Evolutionary conservation across 129 eudicot genomes (phyloP), one percentile per base, ranked within the genome.

Genomic region (Centrapalus pauciflorus): DNA sequence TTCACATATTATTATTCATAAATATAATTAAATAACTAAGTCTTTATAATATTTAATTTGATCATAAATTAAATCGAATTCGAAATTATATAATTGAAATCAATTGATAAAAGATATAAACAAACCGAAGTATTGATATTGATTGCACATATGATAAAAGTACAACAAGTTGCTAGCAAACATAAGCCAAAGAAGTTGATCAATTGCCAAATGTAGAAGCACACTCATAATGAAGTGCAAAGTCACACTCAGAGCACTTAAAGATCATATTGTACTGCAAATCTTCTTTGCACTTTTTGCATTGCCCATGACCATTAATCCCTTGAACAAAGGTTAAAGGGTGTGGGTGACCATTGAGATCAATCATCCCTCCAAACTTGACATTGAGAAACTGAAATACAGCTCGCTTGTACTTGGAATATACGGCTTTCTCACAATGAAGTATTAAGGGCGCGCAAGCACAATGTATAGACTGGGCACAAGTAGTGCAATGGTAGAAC

Each of bases 401-500:
- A 20, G 11, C 5, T 19, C 8, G 0, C 1, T 2, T 1, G 20
- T 0, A 49, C 19, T 0, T 21, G 62, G 35, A 1, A 52, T 3
- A 13, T 9, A 19, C 16, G 24, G 46, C 32, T 0, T 35, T 27
- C 64, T 55, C 19, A 50, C 32, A 30, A 12, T 19, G 45, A 66
- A 66, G 46, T n/a, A 14, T 66, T 30, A 66, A 9, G 6, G 59
- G 59, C 1, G 27, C 25, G 7, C 70, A 64, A 41, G 50, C 5
- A 41, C 6, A 7, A 34, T 61, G 63, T 28, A 48, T 32, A 21
- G 33, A 70, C n/a, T 48, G 16, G 1, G 11, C 46, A 23, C 75
- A 57, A 2, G 4, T 11, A 16, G 4, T 20, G 24, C 64, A 61
- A 62, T 48, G 64, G 34, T 72, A 72, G 45, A 62, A 64, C 72